Evolutionary conservation across 768 basidiomycete genomes (phyloP), one percentile per base, ranked within the genome.

Genomic region (Phaeotremella skinneri): DNA sequence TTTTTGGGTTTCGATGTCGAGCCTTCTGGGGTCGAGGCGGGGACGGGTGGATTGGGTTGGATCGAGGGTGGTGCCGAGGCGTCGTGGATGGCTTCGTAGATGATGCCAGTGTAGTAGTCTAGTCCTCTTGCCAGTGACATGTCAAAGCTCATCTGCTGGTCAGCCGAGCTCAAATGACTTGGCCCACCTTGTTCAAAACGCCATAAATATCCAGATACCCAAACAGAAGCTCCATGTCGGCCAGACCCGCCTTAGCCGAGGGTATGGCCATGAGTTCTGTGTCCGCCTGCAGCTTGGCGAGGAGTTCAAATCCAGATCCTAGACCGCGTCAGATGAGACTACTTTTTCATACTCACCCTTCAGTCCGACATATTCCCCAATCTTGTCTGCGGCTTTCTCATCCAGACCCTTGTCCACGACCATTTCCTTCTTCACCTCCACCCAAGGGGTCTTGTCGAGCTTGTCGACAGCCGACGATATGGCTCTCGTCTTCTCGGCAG

Each of bases 391-490:
- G 2, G 87, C 82, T 4, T 80, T 82, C 11, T 83, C 76, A 64
- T 88, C 87, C 20, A 99, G 80, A 0, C 92, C 91, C 72, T 99
- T 99, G 73, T 98, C 93, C 0, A 86, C 87, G 0, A 87, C 90
- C 96, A 99, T 98, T 78, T 99, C 94, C 69, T 87, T 88, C 79
- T 87, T 89, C 9, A 98, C 94, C 48, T 94, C 91, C 1, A 76
- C 70, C 94, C 96, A 99, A 0, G 94, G 84, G 23, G 87, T 78
- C 90, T 98, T 99, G 82, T 99, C 96, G 11, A 99, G 84, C 76
- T 98, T 99, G 78, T 99, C 96, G 9, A 98, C 94, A 0, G 96
- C 94, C 16, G 90, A 93, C 0, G 91, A 94, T 63, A 98, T 98
- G 14, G 86, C 80, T 4, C 94, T 84, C 49, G 90, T 92, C 79